Evolutionary conservation across 2,329 filamentous ascomycete species (phyloP), one percentile per base, ranked within the genome.

Genomic region (Lasiodiplodia sp.): DNA sequence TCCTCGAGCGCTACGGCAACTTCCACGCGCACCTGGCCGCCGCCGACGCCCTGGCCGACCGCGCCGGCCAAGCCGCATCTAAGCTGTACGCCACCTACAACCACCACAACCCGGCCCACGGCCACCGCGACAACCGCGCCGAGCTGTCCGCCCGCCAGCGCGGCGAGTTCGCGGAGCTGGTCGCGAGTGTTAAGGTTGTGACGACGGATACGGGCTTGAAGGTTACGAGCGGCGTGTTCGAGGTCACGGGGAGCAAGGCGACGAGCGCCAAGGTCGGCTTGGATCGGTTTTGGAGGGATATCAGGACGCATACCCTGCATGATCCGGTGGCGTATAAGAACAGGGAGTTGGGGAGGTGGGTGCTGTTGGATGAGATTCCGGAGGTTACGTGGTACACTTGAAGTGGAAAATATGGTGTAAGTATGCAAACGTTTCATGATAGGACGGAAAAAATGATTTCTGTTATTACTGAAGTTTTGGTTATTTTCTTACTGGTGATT

Each of bases 291-390:
- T 91, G 88, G 88, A 82, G 89, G 56, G 88, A 91, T 73, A 79
- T 91, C n/a, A 78, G 89, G 5, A 90, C 88, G 4, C 89, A 91
- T 77, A 87, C 85, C 0, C 75, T 91, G 72, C 89, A 91, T 77
- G 89, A 91, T 75, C 89, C 88, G 0, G 88, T 91, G 34, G 86
- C 88, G 28, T 91, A 90, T 73, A 91, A 91, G 82, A 88, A 90
- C 68, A 78, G 86, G 3, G 88, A 91, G 77, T 72, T 90, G 64
- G 88, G 88, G 0, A 78, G 86, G 25, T 91, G 83, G 73, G 80
- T 85, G 49, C 73, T 91, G 67, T 72, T 90, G 62, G 83, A 81
- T 16, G 87, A 90, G 78, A 73, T 85, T 12, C 88, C 88, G 0
- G 83, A 85, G 76, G 83, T 86, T 16, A 87, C 85, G 4, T 90